Evolutionary conservation across 1,284 basidiomycete genomes (phyloP).

Genomic region (Gastroboletus turbinatus): DNA sequence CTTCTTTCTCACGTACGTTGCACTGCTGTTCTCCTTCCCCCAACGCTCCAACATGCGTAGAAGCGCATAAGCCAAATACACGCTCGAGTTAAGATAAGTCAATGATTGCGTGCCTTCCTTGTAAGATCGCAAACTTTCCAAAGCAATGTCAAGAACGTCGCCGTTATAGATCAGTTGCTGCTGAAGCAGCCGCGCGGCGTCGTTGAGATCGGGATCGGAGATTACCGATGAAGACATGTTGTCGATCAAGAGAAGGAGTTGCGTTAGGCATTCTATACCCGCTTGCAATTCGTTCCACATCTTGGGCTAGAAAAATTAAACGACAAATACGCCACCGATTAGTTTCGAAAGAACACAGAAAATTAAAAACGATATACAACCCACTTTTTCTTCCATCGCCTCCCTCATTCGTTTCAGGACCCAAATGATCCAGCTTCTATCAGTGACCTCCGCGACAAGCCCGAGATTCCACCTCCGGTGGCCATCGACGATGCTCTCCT

Average conservation of each 20-base stretch:
- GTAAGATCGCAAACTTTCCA: constrained; percentile 75
- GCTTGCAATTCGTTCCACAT: constrained; percentile 92
- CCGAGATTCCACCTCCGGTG: constrained; percentile 63
- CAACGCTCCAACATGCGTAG: constrained; percentile 86
- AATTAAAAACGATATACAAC: constrained; percentile 15
- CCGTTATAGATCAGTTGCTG: constrained; percentile 92
- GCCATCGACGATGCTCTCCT: constrained; percentile 38
- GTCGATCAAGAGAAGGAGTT: constrained; percentile 84
- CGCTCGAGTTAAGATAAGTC: constrained; percentile 80
- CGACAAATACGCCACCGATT: constrained; percentile 9
- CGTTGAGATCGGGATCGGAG: constrained; percentile 55
- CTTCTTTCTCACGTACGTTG: constrained; percentile 77
- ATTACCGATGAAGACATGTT: constrained; percentile 45
- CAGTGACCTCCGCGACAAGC: constrained; percentile 79
- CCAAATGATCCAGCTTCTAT: constrained; percentile 85
- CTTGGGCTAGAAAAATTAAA: constrained; percentile 61
- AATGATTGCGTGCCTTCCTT: constrained; percentile 70
- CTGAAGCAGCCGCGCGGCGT: constrained; percentile 79
- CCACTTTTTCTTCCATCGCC: constrained; percentile 86
- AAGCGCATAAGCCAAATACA: constrained; percentile 80
- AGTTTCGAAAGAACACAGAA: constrained; percentile 7
- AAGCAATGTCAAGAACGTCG: constrained; percentile 84
- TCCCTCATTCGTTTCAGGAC: constrained; percentile 85
- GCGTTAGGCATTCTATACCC: constrained; percentile 90
- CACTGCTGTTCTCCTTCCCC: constrained; percentile 62